Evolutionary conservation across 208 protist genomes (phyloP).

Genomic region (Crithidia bombi): DNA sequence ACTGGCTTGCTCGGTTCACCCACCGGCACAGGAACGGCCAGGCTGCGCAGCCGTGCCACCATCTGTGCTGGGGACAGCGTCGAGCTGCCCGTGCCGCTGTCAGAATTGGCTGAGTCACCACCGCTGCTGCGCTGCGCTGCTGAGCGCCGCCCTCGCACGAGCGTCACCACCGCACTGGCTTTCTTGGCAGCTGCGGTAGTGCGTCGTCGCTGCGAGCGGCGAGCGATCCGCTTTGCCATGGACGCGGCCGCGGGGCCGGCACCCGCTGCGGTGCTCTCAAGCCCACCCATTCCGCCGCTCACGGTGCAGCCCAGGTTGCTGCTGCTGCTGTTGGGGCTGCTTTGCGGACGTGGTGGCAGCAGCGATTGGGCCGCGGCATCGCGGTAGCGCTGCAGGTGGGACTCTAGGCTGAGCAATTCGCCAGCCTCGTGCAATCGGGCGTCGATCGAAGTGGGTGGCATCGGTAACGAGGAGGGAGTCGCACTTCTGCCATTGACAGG

Average conservation of each 20-base stretch:
- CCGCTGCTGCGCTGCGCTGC: background rate
- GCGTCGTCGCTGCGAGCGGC: slow-evolving; percentile 13
- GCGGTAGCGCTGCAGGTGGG: slow-evolving; percentile 10
- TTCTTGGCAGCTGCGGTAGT: slow-evolving; percentile 14
- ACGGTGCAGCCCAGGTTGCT: background rate
- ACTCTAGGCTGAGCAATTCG: background rate
- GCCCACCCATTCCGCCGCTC: background rate
- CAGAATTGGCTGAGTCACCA: background rate
- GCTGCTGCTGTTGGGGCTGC: background rate
- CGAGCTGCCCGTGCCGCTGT: background rate
- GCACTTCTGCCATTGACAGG: background rate
- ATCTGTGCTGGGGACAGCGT: slow-evolving; percentile 8
- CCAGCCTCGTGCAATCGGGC: background rate
- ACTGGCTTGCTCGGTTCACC: slow-evolving; percentile 2
- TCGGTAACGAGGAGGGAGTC: background rate
- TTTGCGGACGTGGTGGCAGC: background rate
- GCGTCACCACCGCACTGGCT: slow-evolving; percentile 15
- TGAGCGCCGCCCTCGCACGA: slow-evolving; percentile 9
- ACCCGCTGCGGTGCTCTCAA: background rate
- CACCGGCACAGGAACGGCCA: slow-evolving; percentile 25
- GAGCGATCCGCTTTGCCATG: background rate
- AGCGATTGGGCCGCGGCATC: background rate
- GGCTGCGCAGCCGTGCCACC: slow-evolving; percentile 27
- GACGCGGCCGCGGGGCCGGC: background rate
- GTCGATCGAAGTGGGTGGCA: slow-evolving; percentile 19